A percentile compares a stretch with the other conserved stretches of the same genome.
Evolutionary conservation across 768 basidiomycete species (phyloP).

Genomic region (Naganishia vaughanmartiniae): DNA sequence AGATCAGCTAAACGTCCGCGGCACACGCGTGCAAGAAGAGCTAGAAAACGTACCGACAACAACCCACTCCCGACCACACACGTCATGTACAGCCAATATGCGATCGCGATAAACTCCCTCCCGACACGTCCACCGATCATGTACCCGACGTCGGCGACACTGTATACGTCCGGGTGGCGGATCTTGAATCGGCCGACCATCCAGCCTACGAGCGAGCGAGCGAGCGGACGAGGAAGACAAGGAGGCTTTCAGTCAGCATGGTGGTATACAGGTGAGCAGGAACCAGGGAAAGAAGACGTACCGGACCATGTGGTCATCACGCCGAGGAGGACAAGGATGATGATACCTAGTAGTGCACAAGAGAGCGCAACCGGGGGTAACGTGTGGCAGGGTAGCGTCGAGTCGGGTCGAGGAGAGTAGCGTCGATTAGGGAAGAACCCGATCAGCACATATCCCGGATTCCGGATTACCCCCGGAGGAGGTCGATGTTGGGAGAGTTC

Average conservation of each 20-base stretch:
- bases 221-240: too few relatives aligned
- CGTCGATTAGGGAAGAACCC: too few relatives aligned
- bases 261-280: too few relatives aligned
- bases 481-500: neutral
- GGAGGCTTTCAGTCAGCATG: too few relatives aligned
- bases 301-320: constrained; percentile 9
- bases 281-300: neutral
- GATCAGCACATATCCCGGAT: neutral
- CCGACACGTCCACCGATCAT: constrained; percentile 12
- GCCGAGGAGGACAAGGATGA: neutral
- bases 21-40: neutral
- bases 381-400: too few relatives aligned
- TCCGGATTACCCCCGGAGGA: too few relatives aligned
- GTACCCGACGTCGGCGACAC: constrained; percentile 25
- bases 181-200: constrained; percentile 20
- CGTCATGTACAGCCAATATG: constrained; percentile 28
- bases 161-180: constrained; percentile 21
- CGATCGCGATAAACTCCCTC: constrained; percentile 15
- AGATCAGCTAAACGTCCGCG: neutral
- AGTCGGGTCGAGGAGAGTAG: too few relatives aligned
- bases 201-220: constrained; percentile 6
- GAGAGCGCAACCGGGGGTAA: too few relatives aligned
- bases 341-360: neutral
- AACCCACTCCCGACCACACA: constrained; percentile 16
- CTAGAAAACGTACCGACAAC: neutral